Base-by-base conservation (phyloP, 345 rosid genomes). In the Aquilaria sinensis region DNA sequence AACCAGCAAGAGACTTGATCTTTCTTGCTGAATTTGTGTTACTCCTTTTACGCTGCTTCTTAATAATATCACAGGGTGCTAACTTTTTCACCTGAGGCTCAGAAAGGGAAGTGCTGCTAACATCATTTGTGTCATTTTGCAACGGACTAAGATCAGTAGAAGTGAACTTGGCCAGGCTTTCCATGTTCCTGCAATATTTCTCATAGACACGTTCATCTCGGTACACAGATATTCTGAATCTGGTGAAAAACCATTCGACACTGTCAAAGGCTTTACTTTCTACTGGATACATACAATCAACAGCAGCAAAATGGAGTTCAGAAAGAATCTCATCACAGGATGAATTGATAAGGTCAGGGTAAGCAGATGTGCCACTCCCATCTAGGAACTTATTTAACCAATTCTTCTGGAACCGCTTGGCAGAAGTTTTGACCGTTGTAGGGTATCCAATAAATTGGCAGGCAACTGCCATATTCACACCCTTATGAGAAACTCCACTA, bases 181-280 rank as follows among this genome's bases (percentile, higher is more conserved):
- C 78, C 70, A 70, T 54, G 68, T 65, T 83, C 81, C 73, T 80
- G 77, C 77, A 84, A 75, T 78, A 72, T 77, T 51, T 75, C 74
- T 83, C 92, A 60, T 79, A 73, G 62, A 81, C 73, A 56, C 73
- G 77, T 70, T 84, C 89, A 50, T 89, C 96, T 55, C 74, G 92
- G 75, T 71, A 85, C 54, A 60, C 67, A 0, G 85, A 87, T 60
- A 83, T 88, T 78, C 98, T 84, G 69, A 85, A 88, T 74, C 72
- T 85, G 67, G 94, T 81, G 75, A 89, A 86, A 80, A 93, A 84
- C 94, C 91, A 83, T 63, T 80, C 93, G n/a, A 63, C 50, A 14
- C 70, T 53, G 58, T 77, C 77, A 37, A 79, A 74, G 55, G 79
- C 74, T 53, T 72, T 67, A 48, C 64, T 81, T 72, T 73, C 79